Conservation (phyloP, 1,284 basidiomycete genomes). For the Marasmius oreades region DNA sequence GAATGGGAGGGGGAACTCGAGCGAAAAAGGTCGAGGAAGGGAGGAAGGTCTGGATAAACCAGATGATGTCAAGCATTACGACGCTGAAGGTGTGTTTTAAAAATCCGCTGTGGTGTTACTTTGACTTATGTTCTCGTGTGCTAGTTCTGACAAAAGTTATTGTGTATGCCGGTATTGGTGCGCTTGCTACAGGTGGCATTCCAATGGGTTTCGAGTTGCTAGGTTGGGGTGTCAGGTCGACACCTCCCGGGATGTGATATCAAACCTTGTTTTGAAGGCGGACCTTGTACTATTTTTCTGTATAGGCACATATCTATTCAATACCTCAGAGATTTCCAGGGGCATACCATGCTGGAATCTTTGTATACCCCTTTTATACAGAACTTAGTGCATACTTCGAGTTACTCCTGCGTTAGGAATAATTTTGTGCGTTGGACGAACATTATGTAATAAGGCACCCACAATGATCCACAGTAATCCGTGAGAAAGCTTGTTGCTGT, state of each 20-base stretch:
- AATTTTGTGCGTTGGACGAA: too few species aligned
- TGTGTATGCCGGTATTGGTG: slow-evolving; percentile 84
- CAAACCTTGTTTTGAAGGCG: too few species aligned
- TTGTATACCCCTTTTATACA: too few species aligned
- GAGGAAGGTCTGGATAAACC: slow-evolving; percentile 23
- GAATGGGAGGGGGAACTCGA: slow-evolving; percentile 23
- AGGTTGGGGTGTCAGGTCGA: slow-evolving; percentile 55
- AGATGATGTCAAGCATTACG: slow-evolving; percentile 63
- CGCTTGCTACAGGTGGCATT: slow-evolving; percentile 58
- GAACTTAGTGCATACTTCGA: too few species aligned
- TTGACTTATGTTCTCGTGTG: slow-evolving; percentile 11
- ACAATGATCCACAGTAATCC: too few species aligned
- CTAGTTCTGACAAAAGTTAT: slow-evolving; percentile 88
- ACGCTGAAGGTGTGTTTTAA: slow-evolving; percentile 69
- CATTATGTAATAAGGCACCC: too few species aligned
- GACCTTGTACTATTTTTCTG: too few species aligned
- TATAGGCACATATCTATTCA: too few species aligned
- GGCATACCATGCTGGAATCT: too few species aligned
- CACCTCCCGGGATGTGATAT: background rate
- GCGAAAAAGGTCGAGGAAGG: slow-evolving; percentile 16
- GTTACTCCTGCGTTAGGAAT: too few species aligned
- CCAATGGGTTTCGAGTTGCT: slow-evolving; percentile 69
- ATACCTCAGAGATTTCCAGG: too few species aligned
- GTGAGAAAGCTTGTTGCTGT: too few species aligned
- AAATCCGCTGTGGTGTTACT: slow-evolving; percentile 1